Evolutionary conservation across 495 filamentous ascomycete species (phyloP), one percentile per base, ranked within the genome.

Genomic region (Coniosporium apollinis): DNA sequence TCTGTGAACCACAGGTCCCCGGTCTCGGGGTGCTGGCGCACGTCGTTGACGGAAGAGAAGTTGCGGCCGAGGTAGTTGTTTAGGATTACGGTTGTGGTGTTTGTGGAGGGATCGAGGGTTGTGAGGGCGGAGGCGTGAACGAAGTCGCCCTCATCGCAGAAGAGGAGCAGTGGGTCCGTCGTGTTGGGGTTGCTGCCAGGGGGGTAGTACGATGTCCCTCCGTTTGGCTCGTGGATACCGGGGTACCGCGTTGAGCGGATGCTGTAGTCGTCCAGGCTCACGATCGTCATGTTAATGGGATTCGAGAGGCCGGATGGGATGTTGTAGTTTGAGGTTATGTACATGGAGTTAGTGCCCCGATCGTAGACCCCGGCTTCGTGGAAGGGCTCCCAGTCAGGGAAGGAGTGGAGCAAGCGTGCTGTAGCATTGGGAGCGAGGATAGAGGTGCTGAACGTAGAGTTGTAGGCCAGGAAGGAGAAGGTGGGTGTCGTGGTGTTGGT

Each of bases 311-410:
- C 21, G 11, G 33, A 38, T 19, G n/a, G n/a, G n/a, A n/a, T n/a
- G 17, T 60, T 33, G 37, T 32, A 57, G 52, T 69, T 69, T 24
- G 69, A 74, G 20, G 69, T 76, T 37, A 72, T 56, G 55, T 72
- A 78, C 21, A 79, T 57, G 10, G 54, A 56, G 33, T 65, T 59
- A n/a, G 59, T 56, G 0, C 38, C 36, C 13, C 45, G 46, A 34
- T 62, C 53, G 50, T 61, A 81, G 33, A 70, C 62, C 32, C 74
- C 72, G 1, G 67, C 69, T 54, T 72, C 66, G 52, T 74, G 66
- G 51, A 79, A 79, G 26, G 47, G 52, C 10, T 48, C 37, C 30
- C 39, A 55, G 18, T 41, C 24, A 7, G 44, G 41, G n/a, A 41
- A 33, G 21, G 49, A 41, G n/a, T 50, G 34, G 20, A 38, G 45